phyloP scores from a whole-genome alignment of 2,329 filamentous ascomycete genomes.

The Drechslera avenae region DNA sequence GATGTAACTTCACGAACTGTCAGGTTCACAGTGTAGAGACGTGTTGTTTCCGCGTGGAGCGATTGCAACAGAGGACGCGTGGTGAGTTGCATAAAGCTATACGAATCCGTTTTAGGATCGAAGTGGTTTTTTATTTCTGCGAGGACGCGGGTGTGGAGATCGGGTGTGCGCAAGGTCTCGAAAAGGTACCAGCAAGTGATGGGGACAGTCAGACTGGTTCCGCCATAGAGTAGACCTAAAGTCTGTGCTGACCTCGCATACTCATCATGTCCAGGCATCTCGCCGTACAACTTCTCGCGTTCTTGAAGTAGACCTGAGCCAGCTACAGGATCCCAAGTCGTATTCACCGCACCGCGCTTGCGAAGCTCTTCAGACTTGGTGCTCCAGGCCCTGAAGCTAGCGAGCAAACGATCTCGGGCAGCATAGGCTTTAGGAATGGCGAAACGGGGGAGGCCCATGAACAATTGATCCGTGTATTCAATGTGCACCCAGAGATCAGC shows the following conservation, averaged over 20 bases:
- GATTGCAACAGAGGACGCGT: constrained; percentile 22
- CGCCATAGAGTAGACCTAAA: constrained; percentile 20
- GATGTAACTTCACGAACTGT: constrained; percentile 10
- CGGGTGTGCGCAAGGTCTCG: constrained; percentile 12
- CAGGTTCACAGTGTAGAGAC: constrained; percentile 16
- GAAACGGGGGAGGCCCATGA: constrained; percentile 20
- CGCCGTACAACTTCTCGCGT: constrained; percentile 18
- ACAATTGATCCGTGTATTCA: constrained; percentile 18
- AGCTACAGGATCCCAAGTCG: constrained; percentile 16
- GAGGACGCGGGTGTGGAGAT: not conserved
- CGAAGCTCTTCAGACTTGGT: constrained; percentile 8
- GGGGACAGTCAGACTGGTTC: constrained; percentile 19
- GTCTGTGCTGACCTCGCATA: constrained; percentile 20
- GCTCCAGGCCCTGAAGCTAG: constrained; percentile 11
- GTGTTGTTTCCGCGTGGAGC: constrained; percentile 19
- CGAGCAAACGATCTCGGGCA: constrained; percentile 20
- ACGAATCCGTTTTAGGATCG: not conserved
- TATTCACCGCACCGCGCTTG: not conserved
- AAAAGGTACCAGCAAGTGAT: constrained; percentile 26
- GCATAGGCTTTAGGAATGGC: constrained; percentile 13
- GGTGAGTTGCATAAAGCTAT: constrained; percentile 19
- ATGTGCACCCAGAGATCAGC: constrained; percentile 24
- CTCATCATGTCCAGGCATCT: constrained; percentile 16
- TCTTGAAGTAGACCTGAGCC: constrained; percentile 22
- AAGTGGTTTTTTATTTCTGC: constrained; percentile 1